Evolutionary conservation across 2,329 filamentous ascomycete species (phyloP).

Genomic region (Fusarium camptoceras): DNA sequence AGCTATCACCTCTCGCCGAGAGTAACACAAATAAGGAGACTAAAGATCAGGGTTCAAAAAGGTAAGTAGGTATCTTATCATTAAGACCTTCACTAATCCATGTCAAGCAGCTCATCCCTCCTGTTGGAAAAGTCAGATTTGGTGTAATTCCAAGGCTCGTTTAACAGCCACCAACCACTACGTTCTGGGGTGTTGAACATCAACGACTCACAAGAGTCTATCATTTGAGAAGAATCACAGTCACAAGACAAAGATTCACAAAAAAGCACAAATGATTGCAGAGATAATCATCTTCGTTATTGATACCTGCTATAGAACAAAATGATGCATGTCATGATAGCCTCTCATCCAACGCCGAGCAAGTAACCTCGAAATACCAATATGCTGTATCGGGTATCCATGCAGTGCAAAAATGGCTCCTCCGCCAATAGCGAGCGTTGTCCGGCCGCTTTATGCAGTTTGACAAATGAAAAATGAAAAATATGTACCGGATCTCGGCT

Average conservation of each 20-base stretch:
- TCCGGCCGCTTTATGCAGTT: conserved; percentile 44
- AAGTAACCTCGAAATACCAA: conserved; percentile 42
- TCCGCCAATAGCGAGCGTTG: conserved; percentile 41
- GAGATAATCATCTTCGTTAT: conserved; percentile 40
- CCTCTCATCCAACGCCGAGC: conserved; percentile 47
- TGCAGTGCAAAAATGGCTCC: conserved; percentile 43
- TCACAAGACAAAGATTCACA: neutral
- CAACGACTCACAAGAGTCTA: neutral
- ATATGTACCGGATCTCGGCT: conserved; percentile 40
- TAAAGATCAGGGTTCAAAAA: neutral
- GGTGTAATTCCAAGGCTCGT: too few species aligned
- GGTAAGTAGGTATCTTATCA: neutral
- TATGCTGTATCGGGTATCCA: conserved; percentile 52
- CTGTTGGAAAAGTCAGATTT: too few species aligned
- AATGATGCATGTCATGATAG: conserved; percentile 42
- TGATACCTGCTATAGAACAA: conserved; percentile 37
- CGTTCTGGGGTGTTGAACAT: neutral
- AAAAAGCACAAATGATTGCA: neutral
- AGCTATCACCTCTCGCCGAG: neutral
- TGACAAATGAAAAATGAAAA: conserved; percentile 28
- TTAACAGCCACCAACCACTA: too few species aligned
- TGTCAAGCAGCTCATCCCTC: neutral
- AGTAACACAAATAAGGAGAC: neutral
- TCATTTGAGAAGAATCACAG: neutral
- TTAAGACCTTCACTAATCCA: neutral